Base-by-base conservation (phyloP, 2,329 filamentous ascomycete genomes). In the Thermothelomyces thermophilus region DNA sequence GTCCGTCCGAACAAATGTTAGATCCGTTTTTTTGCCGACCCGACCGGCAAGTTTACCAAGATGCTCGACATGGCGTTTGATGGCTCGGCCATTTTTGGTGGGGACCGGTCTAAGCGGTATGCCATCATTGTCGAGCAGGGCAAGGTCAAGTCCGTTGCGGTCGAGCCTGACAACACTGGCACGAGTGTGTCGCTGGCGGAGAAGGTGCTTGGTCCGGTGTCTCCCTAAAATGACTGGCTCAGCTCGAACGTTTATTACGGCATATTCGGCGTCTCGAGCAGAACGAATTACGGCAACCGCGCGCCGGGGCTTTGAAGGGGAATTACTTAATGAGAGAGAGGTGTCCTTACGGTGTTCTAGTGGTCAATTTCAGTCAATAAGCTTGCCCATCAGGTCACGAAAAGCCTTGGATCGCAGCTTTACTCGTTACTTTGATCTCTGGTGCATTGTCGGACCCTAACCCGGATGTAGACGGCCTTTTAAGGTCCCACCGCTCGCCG, bases 21-120 rank as follows among this genome's bases (percentile, higher is more conserved):
- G 87, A 84, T 95, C 62, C 89, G 90, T 56, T 95, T 95, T 76
- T 75, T 96, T 36, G 89, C 84, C 44, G 90, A 95, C 68, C 86
- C 89, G 7, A 76, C 80, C 7, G 85, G 82, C 51, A 75, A 80
- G 52, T 95, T 96, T 71, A 93, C 87, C 57, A 84, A 88, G 66
- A 84, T 86, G 3, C 75, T 95, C 31, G 89, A 95, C 52, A 77
- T 96, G 37, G 78, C 79, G 56, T 96, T 95, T 63, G 89, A 95
- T 56, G 84, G 79, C 45, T 75, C 79, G 11, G 74, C 85, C 48
- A 80, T 95, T 66, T 93, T 97, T 62, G 91, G 91, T 37, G 83
- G 84, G 60, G 73, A 80, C 60, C 82, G 91, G 57, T 86, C 86
- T 70, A 95, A 95, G 81, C 81, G 91, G 44, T 96, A 95, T 64